Evolutionary conservation across 2,329 filamentous ascomycete genomes (phyloP).

Genomic region (Macrophomina pseudophaseolina): DNA sequence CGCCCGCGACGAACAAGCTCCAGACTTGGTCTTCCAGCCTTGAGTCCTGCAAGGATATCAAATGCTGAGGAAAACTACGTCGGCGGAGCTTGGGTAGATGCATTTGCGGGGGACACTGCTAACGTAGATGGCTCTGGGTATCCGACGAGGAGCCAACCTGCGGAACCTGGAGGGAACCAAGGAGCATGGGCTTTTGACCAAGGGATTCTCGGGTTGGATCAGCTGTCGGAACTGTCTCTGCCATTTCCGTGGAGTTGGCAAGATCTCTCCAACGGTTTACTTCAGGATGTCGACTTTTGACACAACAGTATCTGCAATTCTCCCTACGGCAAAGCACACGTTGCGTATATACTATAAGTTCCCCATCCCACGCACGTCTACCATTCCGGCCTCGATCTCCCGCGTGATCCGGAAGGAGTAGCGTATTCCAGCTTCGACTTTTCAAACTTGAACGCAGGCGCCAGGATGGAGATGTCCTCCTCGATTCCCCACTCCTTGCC

Average conservation of each 20-base stretch:
- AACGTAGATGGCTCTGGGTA: background rate
- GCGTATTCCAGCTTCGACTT: conserved; percentile 24
- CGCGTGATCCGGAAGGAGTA: conserved; percentile 13
- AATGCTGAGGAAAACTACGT: too few species aligned
- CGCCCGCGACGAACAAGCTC: too few species aligned
- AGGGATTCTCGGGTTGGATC: background rate
- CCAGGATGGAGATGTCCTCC: conserved; percentile 16
- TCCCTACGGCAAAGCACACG: too few species aligned
- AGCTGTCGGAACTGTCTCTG: background rate
- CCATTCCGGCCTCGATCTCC: conserved; percentile 25
- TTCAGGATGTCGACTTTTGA: conserved; percentile 5
- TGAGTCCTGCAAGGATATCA: too few species aligned
- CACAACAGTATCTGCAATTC: too few species aligned
- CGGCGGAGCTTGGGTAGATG: background rate
- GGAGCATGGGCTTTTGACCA: background rate
- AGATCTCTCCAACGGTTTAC: background rate
- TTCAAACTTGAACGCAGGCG: conserved; percentile 21
- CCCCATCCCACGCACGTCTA: background rate
- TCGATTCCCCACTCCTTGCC: conserved; percentile 25
- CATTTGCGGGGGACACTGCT: background rate
- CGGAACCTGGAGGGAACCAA: background rate
- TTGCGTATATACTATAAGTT: too few species aligned
- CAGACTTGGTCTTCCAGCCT: too few species aligned
- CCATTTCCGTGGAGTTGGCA: conserved; percentile 17
- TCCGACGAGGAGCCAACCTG: background rate